Conservation (phyloP, 1,139 yeast species). For the Candida sp. region DNA sequence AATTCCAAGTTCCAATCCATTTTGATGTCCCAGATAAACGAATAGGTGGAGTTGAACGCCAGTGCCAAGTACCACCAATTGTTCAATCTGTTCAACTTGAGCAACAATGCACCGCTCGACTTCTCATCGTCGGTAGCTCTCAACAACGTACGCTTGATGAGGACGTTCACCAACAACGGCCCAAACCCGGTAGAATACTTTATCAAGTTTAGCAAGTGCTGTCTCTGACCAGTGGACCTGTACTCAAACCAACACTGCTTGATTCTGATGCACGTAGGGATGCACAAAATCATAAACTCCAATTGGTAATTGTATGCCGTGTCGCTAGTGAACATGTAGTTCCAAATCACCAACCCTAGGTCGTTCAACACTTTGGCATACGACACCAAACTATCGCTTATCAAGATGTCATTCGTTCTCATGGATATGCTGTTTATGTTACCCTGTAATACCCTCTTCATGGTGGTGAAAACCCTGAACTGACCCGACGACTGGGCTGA, state of each 20-base stretch:
- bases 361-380: constrained; percentile 80
- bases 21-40: constrained; percentile 86
- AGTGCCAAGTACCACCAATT: constrained; percentile 57
- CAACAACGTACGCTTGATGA: constrained; percentile 31
- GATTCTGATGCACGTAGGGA: constrained; percentile 76
- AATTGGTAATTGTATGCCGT: constrained; percentile 32
- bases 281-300: constrained; percentile 53
- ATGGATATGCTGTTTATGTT: constrained; percentile 54
- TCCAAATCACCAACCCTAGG: constrained; percentile 51
- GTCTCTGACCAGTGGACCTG: constrained; percentile 46
- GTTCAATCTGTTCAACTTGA: constrained; percentile 17
- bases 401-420: constrained; percentile 78
- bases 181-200: constrained; percentile 73
- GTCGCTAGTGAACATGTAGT: constrained; percentile 29
- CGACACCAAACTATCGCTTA: constrained; percentile 84
- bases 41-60: constrained; percentile 70
- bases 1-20: constrained; percentile 89
- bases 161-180: constrained; percentile 59
- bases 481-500: constrained; percentile 36
- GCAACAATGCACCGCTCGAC: constrained; percentile 15
- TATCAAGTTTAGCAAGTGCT: constrained; percentile 69
- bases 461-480: constrained; percentile 47
- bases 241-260: constrained; percentile 83
- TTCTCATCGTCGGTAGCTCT: constrained; percentile 8
- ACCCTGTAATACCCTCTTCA: constrained; percentile 59